phyloP scores from a whole-genome alignment of 768 basidiomycete genomes.

The Mycena sanguinolenta region DNA sequence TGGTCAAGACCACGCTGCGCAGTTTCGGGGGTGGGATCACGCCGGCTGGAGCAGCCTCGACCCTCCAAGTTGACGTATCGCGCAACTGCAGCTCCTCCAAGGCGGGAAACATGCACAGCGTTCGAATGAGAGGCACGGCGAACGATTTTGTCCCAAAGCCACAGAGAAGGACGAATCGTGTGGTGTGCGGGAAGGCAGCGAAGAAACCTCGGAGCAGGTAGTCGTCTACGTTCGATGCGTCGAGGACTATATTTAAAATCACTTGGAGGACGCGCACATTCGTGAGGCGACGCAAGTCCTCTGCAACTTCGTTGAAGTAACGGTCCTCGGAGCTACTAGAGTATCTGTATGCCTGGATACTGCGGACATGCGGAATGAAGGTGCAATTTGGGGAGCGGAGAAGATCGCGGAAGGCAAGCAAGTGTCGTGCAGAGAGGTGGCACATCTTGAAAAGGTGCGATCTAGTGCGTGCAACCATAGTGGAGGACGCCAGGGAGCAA shows the following conservation, averaged over 20 bases:
- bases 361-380: not conserved
- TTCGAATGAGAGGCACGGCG: not conserved
- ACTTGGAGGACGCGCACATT: not conserved
- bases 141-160: not conserved
- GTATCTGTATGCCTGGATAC: not conserved
- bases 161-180: not conserved
- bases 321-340: not conserved
- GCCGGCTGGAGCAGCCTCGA: not conserved
- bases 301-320: not conserved
- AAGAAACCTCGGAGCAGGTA: not conserved
- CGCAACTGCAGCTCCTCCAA: not conserved
- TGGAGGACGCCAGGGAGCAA: not conserved
- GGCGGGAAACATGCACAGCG: not conserved
- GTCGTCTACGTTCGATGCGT: not conserved
- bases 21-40: not conserved
- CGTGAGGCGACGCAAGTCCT: not conserved
- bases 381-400: not conserved
- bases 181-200: not conserved
- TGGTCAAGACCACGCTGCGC: not conserved
- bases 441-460: not conserved
- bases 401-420: not conserved
- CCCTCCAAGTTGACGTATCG: no score
- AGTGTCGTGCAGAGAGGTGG: not conserved
- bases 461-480: not conserved
- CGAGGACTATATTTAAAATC: not conserved